Conservation (phyloP, 2,329 filamentous ascomycete species). For the Colletotrichum sansevieriae region DNA sequence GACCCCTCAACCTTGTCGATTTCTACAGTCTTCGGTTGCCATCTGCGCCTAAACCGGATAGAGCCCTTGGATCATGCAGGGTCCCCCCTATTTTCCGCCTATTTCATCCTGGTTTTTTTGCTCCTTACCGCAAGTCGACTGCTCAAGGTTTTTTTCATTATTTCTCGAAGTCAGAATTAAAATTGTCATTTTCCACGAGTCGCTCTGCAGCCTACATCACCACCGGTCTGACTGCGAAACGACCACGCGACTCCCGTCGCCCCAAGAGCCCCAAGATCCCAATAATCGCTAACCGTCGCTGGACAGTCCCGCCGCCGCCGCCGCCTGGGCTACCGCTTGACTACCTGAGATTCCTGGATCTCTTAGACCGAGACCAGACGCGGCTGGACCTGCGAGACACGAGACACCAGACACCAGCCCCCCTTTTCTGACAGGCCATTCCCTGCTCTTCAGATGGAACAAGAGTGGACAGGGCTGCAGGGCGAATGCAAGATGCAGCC, state of each 20-base stretch:
- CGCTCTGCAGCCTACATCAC: conserved; percentile 3
- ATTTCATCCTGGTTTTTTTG: not conserved
- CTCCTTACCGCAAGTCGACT: not conserved
- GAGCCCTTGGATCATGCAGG: conserved; percentile 14
- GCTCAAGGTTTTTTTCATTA: not conserved
- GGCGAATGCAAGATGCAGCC: conserved; percentile 37
- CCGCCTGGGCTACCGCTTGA: not conserved
- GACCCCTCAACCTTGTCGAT: conserved; percentile 6
- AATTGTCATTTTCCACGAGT: conserved; percentile 3
- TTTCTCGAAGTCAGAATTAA: not conserved
- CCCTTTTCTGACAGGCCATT: conserved; percentile 14
- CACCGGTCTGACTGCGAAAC: conserved; percentile 3
- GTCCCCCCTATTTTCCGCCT: conserved; percentile 25
- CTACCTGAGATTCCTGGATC: too few species aligned
- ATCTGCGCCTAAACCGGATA: conserved; percentile 4
- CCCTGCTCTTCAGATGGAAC: conserved; percentile 15
- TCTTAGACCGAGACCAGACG: not conserved
- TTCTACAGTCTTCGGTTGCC: not conserved
- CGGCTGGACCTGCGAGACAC: conserved; percentile 16
- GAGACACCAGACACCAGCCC: conserved; percentile 24
- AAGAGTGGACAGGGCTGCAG: conserved; percentile 34
- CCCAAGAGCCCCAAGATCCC: not conserved
- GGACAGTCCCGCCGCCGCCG: conserved; percentile 12
- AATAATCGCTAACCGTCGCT: conserved; percentile 2
- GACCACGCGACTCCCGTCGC: conserved; percentile 1